A percentile compares a stretch with the other conserved stretches of the same genome.
phyloP scores from a whole-genome alignment of 306 rosid genomes.

The Geum urbanum region DNA sequence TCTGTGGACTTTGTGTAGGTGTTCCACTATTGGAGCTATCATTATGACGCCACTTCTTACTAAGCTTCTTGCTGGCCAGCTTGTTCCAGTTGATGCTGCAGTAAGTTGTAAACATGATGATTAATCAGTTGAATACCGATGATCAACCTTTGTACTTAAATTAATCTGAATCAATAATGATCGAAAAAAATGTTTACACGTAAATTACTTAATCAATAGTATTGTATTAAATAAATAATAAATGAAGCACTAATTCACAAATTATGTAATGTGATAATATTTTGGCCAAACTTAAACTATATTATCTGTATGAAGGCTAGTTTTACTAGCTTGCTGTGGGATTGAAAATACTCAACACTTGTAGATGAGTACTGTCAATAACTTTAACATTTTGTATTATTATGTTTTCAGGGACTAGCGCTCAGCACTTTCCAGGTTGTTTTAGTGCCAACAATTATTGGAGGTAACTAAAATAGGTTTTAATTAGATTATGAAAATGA shows the following conservation, averaged over 20 bases:
- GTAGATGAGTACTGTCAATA: background rate
- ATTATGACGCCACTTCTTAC: conserved; percentile 91
- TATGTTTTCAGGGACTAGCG: conserved; percentile 66
- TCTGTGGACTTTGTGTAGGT: conserved; percentile 43
- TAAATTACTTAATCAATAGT: background rate
- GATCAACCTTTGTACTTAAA: background rate
- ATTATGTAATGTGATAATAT: too few relatives aligned
- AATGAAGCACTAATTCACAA: background rate
- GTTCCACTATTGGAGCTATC: conserved; percentile 90
- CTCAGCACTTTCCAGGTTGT: conserved; percentile 97
- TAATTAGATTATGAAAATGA: conserved; percentile 15
- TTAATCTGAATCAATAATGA: background rate
- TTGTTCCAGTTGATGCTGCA: conserved; percentile 91
- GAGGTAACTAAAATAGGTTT: conserved; percentile 62
- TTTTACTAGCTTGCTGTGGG: background rate
- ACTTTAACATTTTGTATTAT: conserved; percentile 19
- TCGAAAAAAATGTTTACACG: background rate
- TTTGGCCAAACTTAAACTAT: too few relatives aligned
- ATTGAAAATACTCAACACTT: background rate
- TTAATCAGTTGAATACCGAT: background rate
- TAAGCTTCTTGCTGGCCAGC: conserved; percentile 91
- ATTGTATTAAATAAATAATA: background rate
- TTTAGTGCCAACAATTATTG: conserved; percentile 75
- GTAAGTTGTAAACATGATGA: conserved; percentile 48
- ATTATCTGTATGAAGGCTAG: background rate